Conservation (phyloP, 306 rosid species). For the Coriaria nepalensis region DNA sequence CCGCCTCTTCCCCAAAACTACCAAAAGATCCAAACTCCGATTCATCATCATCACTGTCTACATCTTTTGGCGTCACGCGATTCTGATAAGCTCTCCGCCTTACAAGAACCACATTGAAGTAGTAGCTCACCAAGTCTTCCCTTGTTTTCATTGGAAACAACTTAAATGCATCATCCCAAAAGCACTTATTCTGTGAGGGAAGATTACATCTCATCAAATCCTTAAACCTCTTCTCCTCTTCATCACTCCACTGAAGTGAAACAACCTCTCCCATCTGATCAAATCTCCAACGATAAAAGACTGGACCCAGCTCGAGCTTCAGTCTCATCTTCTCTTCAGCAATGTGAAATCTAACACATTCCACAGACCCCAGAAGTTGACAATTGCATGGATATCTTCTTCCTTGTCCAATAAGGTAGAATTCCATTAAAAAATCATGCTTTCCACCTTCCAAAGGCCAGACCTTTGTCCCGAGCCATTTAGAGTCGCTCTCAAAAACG, state of each 20-base stretch:
- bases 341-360: constrained; percentile 71
- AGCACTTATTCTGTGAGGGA: constrained; percentile 12
- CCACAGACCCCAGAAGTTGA: constrained; percentile 42
- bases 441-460: constrained; percentile 40
- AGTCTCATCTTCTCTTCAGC: constrained; percentile 66
- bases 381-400: constrained; percentile 51
- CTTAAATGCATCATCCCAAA: constrained; percentile 28
- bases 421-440: constrained; percentile 1
- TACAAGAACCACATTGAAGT: constrained; percentile 65
- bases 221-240: constrained; percentile 57
- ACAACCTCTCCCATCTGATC: constrained; percentile 77
- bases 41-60: constrained; percentile 84
- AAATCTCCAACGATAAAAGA: constrained; percentile 58
- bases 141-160: constrained; percentile 44
- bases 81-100: constrained; percentile 73
- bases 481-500: constrained; percentile 44
- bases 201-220: constrained; percentile 27
- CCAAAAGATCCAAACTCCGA: constrained; percentile 47
- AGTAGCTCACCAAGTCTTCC: constrained; percentile 53
- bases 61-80: constrained; percentile 42
- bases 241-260: constrained; percentile 68
- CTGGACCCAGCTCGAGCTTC: constrained; percentile 54
- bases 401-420: constrained; percentile 28
- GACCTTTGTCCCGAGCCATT: constrained; percentile 57
- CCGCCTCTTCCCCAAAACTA: constrained; percentile 39